These are phyloP conservation scores for Phialophora expanda DNA, from an alignment of 2,329 filamentous ascomycete genomes.

Conservation along the genomic window DNA sequence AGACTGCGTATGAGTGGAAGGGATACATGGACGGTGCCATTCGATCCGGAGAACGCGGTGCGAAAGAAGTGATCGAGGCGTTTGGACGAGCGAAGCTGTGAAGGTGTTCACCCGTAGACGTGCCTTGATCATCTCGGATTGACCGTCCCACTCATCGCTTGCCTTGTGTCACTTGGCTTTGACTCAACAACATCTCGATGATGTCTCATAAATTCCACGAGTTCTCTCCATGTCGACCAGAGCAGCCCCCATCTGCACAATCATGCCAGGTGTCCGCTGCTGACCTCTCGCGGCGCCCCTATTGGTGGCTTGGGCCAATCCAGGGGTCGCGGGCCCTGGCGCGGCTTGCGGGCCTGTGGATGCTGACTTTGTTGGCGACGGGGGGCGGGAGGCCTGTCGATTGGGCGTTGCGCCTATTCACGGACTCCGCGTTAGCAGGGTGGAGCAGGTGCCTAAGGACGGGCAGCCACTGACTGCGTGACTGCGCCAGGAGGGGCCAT, in stretches of 20 bases:
- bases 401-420: constrained; percentile 16
- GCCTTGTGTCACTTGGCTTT: background rate
- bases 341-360: constrained; percentile 10
- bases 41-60: constrained; percentile 56
- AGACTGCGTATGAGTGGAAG: constrained; percentile 60
- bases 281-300: constrained; percentile 13
- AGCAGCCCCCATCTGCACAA: constrained; percentile 13
- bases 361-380: background rate
- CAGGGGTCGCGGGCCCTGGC: constrained; percentile 15
- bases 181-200: background rate
- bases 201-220: too few relatives aligned
- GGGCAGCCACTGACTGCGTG: too few relatives aligned
- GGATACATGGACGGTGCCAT: constrained; percentile 66
- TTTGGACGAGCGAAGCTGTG: constrained; percentile 37
- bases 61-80: constrained; percentile 50
- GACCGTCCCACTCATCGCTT: too few relatives aligned
- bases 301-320: constrained; percentile 8
- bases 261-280: constrained; percentile 25
- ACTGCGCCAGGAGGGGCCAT: background rate
- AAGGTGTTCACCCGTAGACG: too few relatives aligned
- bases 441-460: background rate
- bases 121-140: too few relatives aligned
- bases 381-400: constrained; percentile 4
- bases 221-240: too few relatives aligned
- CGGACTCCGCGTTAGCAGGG: constrained; percentile 34